Base-by-base conservation (phyloP, 2,329 filamentous ascomycete genomes). In the Trichoderma sp. region DNA sequence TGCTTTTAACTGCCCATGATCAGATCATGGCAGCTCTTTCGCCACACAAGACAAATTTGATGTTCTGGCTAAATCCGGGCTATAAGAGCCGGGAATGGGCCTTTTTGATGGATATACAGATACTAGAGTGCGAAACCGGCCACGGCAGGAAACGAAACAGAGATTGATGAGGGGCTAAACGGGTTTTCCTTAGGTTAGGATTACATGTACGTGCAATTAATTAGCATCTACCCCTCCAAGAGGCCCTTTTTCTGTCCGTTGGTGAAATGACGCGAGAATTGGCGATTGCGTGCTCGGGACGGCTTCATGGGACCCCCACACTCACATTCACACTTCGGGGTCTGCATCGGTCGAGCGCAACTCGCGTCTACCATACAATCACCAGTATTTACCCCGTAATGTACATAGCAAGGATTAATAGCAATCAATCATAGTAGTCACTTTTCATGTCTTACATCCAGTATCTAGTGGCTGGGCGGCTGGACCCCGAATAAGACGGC, bases 281-380 rank as follows among this genome's bases (percentile, higher is more conserved):
- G 47, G 32, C 57, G 56, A 72, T 72, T 63, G 71, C 71, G 71
- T 72, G 71, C 71, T 72, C 47, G 64, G 26, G 26, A 58, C 60
- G 58, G 64, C 58, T 47, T 63, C 58, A 51, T 30, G n/a, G 51
- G 39, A 65, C 30, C 70, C 71, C 64, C 66, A 43, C 70, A 67
- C 56, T 67, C 60, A 18, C 36, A 39, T 18, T 39, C 15, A 43
- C 39, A 43, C 39, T 43, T 18, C 7, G 39, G 56, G 56, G 11
- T 53, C n/a, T 53, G 47, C 47, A 53, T 53, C 47, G 47, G 47
- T 53, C 47, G 47, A 53, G 47, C 47, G 47, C 47, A 53, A 53
- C 47, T 53, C n/a, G 47, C 47, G 11, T 53, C 47, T 21, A 53
- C 43, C 18, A 4, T 51, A 21, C 43, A 21, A 21, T 47, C 18